A percentile compares a stretch with the other conserved stretches of the same genome.
Conservation (phyloP, 257 asterid genomes). For the Coffea canephora region DNA sequence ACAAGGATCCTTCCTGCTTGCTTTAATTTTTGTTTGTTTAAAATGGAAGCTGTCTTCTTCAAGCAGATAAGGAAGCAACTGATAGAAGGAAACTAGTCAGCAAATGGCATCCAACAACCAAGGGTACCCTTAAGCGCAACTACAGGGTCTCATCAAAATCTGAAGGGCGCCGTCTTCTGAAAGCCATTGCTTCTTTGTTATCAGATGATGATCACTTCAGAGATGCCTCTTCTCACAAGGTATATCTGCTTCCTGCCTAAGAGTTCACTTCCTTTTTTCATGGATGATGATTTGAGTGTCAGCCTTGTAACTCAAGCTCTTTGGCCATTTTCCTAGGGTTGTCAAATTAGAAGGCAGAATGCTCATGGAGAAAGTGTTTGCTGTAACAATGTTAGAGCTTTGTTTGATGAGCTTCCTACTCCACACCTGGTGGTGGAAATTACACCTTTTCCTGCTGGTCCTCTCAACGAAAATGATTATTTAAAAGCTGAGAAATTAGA, state of each 20-base stretch:
- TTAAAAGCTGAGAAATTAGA: conserved; percentile 86
- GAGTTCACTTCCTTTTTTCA: not conserved
- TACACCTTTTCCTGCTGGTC: conserved; percentile 88
- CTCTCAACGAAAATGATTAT: conserved; percentile 74
- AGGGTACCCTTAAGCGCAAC: conserved; percentile 87
- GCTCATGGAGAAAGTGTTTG: conserved; percentile 97
- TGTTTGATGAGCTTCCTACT: conserved; percentile 95
- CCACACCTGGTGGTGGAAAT: conserved; percentile 81
- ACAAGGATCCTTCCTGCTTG: not conserved
- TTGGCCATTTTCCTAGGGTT: conserved; percentile 49
- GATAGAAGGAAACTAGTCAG: conserved; percentile 76
- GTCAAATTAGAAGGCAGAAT: conserved; percentile 90
- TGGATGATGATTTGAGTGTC: not conserved
- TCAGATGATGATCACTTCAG: conserved; percentile 92
- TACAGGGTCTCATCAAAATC: conserved; percentile 80
- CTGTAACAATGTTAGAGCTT: conserved; percentile 88
- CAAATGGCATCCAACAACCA: conserved; percentile 98
- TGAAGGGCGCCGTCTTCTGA: conserved; percentile 82
- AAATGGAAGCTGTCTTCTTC: conserved; percentile 17
- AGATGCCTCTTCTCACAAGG: conserved; percentile 99
- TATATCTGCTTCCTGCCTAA: conserved; percentile 17
- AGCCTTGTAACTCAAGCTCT: not conserved
- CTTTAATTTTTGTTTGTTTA: conserved; percentile 4
- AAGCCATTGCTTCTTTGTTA: conserved; percentile 69
- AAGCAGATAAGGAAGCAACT: conserved; percentile 78